Base-by-base conservation (phyloP, 495 filamentous ascomycete genomes). In the Penicillium ochrochloron region DNA sequence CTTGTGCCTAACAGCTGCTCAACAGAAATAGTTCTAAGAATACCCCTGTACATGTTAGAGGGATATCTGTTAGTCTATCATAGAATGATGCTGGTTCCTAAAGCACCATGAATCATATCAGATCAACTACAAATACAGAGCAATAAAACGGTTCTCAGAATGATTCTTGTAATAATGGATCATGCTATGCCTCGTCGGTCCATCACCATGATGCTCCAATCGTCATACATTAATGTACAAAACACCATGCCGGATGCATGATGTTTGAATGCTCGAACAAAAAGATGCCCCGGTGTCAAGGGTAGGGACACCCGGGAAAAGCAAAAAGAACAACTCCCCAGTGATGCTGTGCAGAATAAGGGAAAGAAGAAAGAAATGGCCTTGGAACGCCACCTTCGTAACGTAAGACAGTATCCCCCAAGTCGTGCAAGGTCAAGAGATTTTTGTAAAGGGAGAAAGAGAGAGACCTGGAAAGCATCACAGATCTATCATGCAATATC, bases 211-310 rank as follows among this genome's bases (percentile, higher is more conserved):
- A 63, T 55, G 62, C 14, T 31, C 42, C 66, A 69, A 56, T 60
- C 59, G 64, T 67, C 68, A 70, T 60, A 69, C 66, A 75, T 75
- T 81, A 81, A 78, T 78, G 75, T 81, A 81, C 77, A 81, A 67
- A 70, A 75, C 69, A 72, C 72, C 70, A 69, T 66, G 52, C 69
- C 66, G 60, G 50, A 74, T 75, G 75, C 70, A 63, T 54, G 70
- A 66, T 62, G 56, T 66, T 65, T 68, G 63, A 62, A 73, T 74
- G 74, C 31, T 33, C 7, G 31, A n/a, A n/a, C 25, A 33, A 33
- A 7, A 37, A 21, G 58, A 60, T 51, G 58, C 70, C 70, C 67
- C 61, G 70, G 61, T 60, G 35, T 66, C 66, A 57, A 17, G 29
- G 51, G n/a, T 34, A n/a, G 17, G 12, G 7, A 64, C 57, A 64